phyloP scores from a whole-genome alignment of 495 filamentous ascomycete genomes.

The Wilcoxina mikolae region DNA sequence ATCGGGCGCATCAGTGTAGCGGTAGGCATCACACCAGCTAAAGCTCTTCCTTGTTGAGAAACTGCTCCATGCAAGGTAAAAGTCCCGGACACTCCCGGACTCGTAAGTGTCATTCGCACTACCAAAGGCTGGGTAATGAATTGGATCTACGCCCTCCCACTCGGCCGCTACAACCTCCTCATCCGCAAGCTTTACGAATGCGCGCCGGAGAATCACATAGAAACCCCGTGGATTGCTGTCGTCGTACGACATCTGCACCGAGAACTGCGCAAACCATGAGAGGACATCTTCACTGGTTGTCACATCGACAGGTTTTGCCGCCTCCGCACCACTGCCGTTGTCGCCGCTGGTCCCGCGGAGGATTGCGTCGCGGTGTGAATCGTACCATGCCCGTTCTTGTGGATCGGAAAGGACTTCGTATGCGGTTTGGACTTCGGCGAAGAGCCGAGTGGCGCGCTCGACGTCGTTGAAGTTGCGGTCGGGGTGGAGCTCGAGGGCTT shows the following conservation, averaged over 20 bases:
- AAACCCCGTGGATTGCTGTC: slow-evolving; percentile 73
- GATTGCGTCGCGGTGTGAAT: slow-evolving; percentile 78
- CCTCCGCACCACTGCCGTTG: slow-evolving; percentile 10
- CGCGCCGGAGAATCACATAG: slow-evolving; percentile 56
- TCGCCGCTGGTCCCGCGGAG: slow-evolving; percentile 39
- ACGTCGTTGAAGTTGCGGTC: slow-evolving; percentile 84
- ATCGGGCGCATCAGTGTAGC: slow-evolving; percentile 72
- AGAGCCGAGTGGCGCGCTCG: slow-evolving; percentile 65
- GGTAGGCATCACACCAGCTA: slow-evolving; percentile 74
- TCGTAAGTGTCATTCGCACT: slow-evolving; percentile 33
- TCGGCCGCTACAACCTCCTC: slow-evolving; percentile 64
- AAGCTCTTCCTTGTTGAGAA: slow-evolving; percentile 81
- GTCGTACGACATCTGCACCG: slow-evolving; percentile 49
- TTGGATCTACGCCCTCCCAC: slow-evolving; percentile 42
- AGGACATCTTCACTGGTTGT: slow-evolving; percentile 24
- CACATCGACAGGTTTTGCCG: slow-evolving; percentile 39
- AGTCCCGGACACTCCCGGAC: slow-evolving; percentile 48
- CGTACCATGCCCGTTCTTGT: slow-evolving; percentile 95
- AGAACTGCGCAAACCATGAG: slow-evolving; percentile 25
- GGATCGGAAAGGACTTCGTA: slow-evolving; percentile 92
- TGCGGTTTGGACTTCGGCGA: slow-evolving; percentile 81
- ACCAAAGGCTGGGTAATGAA: slow-evolving; percentile 71
- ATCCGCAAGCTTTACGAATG: slow-evolving; percentile 62
- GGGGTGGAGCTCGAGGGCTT: slow-evolving; percentile 84
- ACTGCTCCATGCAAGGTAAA: slow-evolving; percentile 66